Base-by-base conservation (phyloP, 2,329 filamentous ascomycete genomes). In the Myriosclerotinia curreyana region DNA sequence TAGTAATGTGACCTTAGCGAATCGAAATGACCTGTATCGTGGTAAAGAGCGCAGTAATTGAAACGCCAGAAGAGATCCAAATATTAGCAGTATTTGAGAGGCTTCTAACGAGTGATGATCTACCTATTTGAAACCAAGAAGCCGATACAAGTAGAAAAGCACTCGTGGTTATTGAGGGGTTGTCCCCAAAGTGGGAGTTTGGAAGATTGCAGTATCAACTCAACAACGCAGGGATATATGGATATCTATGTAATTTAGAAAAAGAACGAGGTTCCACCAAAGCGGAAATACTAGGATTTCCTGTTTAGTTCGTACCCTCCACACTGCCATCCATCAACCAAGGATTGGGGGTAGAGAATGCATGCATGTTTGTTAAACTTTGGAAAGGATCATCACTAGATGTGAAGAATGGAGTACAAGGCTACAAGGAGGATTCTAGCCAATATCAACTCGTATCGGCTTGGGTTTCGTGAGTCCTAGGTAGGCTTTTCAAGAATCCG, bases 381-480 rank as follows among this genome's bases (percentile, higher is more conserved):
- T 25, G 55, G 55, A 25, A 59, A 36, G 42, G 55, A 48, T 59
- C 55, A 59, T 59, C 55, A 59, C 55, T 59, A 12, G 55, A 59
- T 48, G 42, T 25, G 7, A 36, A 49, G 46, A 49, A 25, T 20
- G 14, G 55, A 25, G 44, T 48, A 59, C 42, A 59, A 42, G 28
- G 28, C 28, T 31, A 31, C 28, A 31, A 59, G 55, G 20, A 59
- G 42, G 55, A 59, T 48, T 48, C 31, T 25, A 22, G 42, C 6
- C 31, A 22, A 48, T 17, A 22, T 48, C 20, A 31, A 34, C 28
- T 58, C 53, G 53, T 55, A 42, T 28, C 38, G 36, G 36, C 22
- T 55, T 40, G 28, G 31, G 36, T 17, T 42, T 2, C 5, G 22
- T 55, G 25, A 15, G n/a, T n/a, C n/a, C 12, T 22, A 28, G n/a